Conservation (phyloP, 257 asterid species). For the Solanum paucissectum region DNA sequence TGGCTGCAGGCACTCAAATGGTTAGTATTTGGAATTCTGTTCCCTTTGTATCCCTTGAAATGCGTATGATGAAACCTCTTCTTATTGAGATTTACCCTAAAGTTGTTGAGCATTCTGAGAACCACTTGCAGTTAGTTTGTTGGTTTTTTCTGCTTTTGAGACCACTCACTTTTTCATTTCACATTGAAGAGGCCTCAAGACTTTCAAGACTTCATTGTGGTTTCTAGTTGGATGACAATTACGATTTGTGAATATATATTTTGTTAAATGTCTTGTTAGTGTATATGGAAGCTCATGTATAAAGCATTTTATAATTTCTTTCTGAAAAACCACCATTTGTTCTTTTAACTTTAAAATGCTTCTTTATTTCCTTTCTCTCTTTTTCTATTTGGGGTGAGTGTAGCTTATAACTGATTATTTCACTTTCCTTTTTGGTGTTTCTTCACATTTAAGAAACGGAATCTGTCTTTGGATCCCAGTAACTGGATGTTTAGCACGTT, state of each 20-base stretch:
- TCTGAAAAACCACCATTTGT: neutral
- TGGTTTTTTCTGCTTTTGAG: neutral
- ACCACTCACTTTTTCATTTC: neutral
- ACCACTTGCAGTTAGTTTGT: neutral
- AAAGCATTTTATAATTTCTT: neutral
- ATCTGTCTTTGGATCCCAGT: neutral
- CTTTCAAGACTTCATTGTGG: neutral
- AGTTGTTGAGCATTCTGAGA: neutral
- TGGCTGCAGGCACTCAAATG: conserved; percentile 94
- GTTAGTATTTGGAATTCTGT: conserved; percentile 7
- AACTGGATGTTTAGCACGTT: neutral
- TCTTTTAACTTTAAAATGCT: neutral
- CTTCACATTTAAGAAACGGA: neutral
- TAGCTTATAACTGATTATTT: neutral
- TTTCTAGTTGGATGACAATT: neutral
- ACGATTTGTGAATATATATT: neutral
- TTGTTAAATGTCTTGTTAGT: neutral
- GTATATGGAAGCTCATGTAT: conserved; percentile 5
- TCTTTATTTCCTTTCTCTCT: neutral
- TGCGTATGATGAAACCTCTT: neutral
- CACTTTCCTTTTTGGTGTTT: neutral
- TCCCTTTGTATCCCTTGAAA: neutral
- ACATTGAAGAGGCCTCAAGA: neutral
- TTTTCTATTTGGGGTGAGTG: neutral
- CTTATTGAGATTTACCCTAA: neutral